A percentile compares a stretch with the other conserved stretches of the same genome.
phyloP scores from a whole-genome alignment of 2,329 filamentous ascomycete genomes.

The Trichophyton simii region DNA sequence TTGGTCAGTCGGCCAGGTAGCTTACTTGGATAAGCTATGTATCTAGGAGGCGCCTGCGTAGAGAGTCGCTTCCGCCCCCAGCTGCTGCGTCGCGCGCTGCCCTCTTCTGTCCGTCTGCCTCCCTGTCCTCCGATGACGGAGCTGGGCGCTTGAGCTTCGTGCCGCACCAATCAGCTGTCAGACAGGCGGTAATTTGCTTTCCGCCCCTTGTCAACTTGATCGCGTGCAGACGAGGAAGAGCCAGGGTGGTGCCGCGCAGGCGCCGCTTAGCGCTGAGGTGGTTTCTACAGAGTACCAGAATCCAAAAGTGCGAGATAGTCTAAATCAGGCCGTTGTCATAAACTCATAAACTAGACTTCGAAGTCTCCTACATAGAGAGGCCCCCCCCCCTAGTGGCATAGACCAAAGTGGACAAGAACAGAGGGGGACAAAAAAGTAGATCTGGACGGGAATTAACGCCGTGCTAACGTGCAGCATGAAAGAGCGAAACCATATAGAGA shows the following conservation, averaged over 20 bases:
- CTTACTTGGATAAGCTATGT: too few relatives aligned
- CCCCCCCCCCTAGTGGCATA: background rate
- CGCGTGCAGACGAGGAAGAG: background rate
- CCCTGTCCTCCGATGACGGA: conserved; percentile 1
- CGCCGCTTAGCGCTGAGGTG: background rate
- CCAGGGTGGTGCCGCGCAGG: background rate
- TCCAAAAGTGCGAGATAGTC: background rate
- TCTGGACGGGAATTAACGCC: background rate
- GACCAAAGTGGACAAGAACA: background rate
- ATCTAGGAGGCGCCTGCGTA: too few relatives aligned
- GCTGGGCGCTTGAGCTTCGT: background rate
- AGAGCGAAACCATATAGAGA: conserved; percentile 7
- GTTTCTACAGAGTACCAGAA: background rate
- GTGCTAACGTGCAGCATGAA: background rate
- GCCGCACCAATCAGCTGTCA: background rate
- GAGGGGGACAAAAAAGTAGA: background rate
- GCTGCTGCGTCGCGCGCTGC: background rate
- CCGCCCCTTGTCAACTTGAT: background rate
- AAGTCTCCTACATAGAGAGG: background rate
- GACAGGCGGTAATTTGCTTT: background rate
- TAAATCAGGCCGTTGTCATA: background rate
- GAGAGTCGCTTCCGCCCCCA: too few relatives aligned
- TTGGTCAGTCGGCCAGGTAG: background rate
- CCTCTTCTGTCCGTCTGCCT: background rate
- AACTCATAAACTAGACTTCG: background rate